A percentile compares a stretch with the other conserved stretches of the same genome.
phyloP scores from a whole-genome alignment of 2,329 filamentous ascomycete species.

The Diaporthe longicolla region DNA sequence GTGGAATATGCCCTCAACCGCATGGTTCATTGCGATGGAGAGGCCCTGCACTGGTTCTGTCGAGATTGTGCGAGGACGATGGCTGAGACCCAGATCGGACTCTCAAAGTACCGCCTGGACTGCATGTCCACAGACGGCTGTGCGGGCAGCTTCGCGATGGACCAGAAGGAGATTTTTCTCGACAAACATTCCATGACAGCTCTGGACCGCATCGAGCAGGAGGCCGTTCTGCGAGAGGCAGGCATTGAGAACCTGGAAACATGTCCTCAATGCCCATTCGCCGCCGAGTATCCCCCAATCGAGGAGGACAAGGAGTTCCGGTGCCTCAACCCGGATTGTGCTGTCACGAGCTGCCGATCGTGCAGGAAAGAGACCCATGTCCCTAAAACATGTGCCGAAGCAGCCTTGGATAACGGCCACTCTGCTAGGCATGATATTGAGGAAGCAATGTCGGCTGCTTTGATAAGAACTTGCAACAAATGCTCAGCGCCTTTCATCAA shows the following conservation, averaged over 20 bases:
- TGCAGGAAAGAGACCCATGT: constrained; percentile 80
- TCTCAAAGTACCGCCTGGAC: constrained; percentile 74
- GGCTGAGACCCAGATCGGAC: constrained; percentile 78
- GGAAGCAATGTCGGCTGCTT: constrained; percentile 85
- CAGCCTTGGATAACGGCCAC: constrained; percentile 70
- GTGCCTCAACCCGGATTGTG: constrained; percentile 77
- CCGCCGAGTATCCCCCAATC: constrained; percentile 78
- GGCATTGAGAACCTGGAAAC: constrained; percentile 79
- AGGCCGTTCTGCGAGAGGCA: constrained; percentile 77
- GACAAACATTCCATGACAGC: constrained; percentile 70
- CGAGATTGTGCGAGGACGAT: constrained; percentile 73
- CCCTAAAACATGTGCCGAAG: constrained; percentile 79
- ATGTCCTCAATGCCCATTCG: constrained; percentile 88
- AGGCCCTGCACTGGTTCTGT: constrained; percentile 77
- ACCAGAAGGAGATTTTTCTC: constrained; percentile 70
- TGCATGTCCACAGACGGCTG: constrained; percentile 83
- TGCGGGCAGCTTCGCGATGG: constrained; percentile 68
- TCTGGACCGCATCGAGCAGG: constrained; percentile 79
- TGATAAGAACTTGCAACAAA: constrained; percentile 83
- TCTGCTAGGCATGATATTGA: constrained; percentile 78
- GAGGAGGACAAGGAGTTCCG: constrained; percentile 80
- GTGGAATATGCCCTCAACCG: constrained; percentile 75
- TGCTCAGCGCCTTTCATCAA: constrained; percentile 82
- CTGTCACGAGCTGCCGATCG: constrained; percentile 74
- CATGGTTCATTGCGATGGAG: constrained; percentile 76